Conservation (phyloP, 139 green algal genomes). For the Volvox reticuliferus region DNA sequence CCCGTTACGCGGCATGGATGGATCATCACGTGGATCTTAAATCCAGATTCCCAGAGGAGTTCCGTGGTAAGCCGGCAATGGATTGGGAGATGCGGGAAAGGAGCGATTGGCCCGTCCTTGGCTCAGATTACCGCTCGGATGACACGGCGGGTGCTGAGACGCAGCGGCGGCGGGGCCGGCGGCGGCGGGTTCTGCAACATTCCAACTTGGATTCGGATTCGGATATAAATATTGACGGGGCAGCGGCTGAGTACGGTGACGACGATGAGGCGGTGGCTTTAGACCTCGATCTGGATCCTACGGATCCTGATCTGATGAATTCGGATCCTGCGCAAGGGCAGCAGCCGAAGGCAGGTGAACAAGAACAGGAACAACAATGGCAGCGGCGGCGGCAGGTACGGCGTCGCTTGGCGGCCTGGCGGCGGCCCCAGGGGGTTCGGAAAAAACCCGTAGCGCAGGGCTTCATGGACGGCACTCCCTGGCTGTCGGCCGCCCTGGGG, state of each 20-base stretch:
- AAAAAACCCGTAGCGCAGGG: neutral
- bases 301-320: neutral
- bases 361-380: neutral
- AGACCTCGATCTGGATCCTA: neutral
- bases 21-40: neutral
- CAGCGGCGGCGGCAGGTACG: neutral
- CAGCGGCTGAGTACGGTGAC: neutral
- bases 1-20: conserved; percentile 16
- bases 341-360: neutral
- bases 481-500: conserved; percentile 27
- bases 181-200: neutral
- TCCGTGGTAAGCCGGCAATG: neutral
- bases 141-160: neutral
- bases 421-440: neutral
- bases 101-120: neutral
- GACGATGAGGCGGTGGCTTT: neutral
- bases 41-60: neutral
- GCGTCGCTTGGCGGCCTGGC: neutral
- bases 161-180: neutral
- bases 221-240: no score
- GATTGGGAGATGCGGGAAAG: conserved; percentile 36
- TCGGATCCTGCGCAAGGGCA: neutral
- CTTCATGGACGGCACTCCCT: neutral
- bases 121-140: neutral
- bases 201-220: neutral